A percentile compares a stretch with the other conserved stretches of the same genome.
Conservation (phyloP, 352 stramenopile genomes). For the Pythium graminicola region DNA sequence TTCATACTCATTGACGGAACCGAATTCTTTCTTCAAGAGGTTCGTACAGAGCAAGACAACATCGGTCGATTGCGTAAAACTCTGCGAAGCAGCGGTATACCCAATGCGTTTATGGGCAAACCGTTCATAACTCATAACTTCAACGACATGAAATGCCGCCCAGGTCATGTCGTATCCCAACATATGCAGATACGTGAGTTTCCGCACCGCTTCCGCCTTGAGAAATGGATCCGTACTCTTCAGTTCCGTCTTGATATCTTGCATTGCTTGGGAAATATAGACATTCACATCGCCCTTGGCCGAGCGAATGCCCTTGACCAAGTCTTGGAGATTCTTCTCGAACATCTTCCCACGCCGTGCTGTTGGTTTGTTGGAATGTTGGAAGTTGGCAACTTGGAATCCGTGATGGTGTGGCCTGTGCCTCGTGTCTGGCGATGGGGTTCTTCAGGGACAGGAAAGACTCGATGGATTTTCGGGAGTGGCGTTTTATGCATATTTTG, state of each 20-base stretch:
- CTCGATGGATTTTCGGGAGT: background rate
- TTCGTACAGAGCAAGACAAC: conserved; percentile 98
- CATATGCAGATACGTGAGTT: conserved; percentile 97
- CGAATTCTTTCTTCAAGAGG: conserved; percentile 97
- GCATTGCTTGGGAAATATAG: conserved; percentile 96
- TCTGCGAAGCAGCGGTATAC: conserved; percentile 94
- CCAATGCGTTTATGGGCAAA: conserved; percentile 97
- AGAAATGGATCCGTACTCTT: conserved; percentile 94
- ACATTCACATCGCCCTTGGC: conserved; percentile 93
- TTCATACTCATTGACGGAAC: conserved; percentile 91
- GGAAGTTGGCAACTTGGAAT: too few species aligned
- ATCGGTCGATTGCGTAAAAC: conserved; percentile 96
- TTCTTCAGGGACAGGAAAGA: background rate
- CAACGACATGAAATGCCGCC: conserved; percentile 96
- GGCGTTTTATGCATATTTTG: background rate
- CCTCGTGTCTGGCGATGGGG: too few species aligned
- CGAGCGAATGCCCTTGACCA: conserved; percentile 98
- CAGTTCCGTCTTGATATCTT: conserved; percentile 98
- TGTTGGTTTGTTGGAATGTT: too few species aligned
- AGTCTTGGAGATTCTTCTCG: conserved; percentile 97
- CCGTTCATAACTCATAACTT: conserved; percentile 95
- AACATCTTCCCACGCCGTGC: too few species aligned
- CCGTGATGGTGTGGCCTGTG: too few species aligned
- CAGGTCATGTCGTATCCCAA: conserved; percentile 98
- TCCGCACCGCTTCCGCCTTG: conserved; percentile 96